phyloP scores from a whole-genome alignment of 768 basidiomycete genomes.

The Goffeauzyma gilvescens region DNA sequence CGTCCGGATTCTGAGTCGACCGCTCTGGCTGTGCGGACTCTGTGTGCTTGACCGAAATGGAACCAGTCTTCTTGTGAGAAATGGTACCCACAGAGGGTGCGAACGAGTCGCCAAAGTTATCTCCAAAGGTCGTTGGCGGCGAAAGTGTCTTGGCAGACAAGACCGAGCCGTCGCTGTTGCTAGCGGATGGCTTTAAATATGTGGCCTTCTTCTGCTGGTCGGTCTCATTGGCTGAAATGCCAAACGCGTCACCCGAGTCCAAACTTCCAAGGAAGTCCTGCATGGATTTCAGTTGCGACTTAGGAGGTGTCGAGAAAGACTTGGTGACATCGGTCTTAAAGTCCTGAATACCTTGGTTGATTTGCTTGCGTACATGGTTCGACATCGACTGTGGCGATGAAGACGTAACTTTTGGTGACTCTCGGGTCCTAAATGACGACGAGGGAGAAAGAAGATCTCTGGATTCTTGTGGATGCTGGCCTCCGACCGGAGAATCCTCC shows the following conservation, averaged over 20 bases:
- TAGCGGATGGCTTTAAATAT: neutral
- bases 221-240: slow-evolving; percentile 18
- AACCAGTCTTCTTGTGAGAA: neutral
- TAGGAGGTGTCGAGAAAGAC: too few relatives aligned
- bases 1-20: slow-evolving; percentile 14
- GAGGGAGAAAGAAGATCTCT: neutral
- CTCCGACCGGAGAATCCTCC: too few relatives aligned
- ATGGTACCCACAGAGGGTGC: neutral
- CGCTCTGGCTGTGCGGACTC: slow-evolving; percentile 41
- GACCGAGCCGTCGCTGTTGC: neutral
- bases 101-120: slow-evolving; percentile 15
- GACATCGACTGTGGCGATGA: neutral
- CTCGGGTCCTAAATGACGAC: slow-evolving; percentile 1
- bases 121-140: slow-evolving; percentile 5
- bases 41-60: slow-evolving; percentile 33
- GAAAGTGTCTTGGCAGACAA: neutral
- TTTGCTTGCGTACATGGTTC: neutral
- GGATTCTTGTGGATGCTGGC: too few relatives aligned
- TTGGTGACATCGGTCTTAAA: too few relatives aligned
- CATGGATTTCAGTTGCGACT: too few relatives aligned
- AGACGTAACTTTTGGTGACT: neutral
- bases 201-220: slow-evolving; percentile 6
- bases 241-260: neutral
- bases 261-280: neutral
- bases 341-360: too few relatives aligned